These are phyloP conservation scores for Rhynchospora breviuscula DNA, from an alignment of 176 grass and related monocot genomes.

Conservation along the genomic window DNA sequence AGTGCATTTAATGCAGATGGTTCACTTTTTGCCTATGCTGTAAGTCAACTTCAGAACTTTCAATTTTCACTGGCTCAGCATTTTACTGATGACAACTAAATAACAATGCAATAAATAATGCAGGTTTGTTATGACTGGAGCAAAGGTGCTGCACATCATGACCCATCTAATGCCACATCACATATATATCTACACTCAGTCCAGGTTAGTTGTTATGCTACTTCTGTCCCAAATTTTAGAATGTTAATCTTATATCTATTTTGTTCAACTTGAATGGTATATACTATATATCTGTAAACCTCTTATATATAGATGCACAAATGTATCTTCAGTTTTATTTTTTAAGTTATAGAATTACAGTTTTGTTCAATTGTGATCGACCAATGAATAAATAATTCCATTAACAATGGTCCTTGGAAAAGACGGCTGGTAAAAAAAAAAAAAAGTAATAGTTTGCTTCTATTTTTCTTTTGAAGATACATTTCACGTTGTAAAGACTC, in stretches of 20 bases:
- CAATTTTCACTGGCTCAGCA: background rate
- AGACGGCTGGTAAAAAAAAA: background rate
- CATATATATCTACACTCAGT: slow-evolving; percentile 75
- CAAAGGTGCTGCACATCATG: slow-evolving; percentile 74
- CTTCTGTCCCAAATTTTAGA: background rate
- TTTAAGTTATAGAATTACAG: background rate
- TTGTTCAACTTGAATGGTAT: background rate
- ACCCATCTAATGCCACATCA: slow-evolving; percentile 68
- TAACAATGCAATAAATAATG: slow-evolving; percentile 3
- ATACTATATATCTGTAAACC: background rate
- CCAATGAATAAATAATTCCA: background rate
- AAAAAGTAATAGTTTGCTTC: background rate
- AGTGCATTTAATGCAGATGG: slow-evolving; percentile 87
- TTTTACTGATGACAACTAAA: background rate
- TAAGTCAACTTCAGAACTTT: slow-evolving; percentile 31
- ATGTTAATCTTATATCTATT: background rate
- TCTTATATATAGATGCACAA: background rate
- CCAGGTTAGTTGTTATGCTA: slow-evolving; percentile 34
- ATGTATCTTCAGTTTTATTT: slow-evolving; percentile 2
- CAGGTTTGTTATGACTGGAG: slow-evolving; percentile 96
- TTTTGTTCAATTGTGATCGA: background rate
- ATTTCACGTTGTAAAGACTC: background rate
- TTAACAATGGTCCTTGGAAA: background rate
- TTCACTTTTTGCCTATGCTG: slow-evolving; percentile 80
- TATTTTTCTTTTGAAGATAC: background rate